These are phyloP conservation scores for Saccharomycopsis amapae DNA, from an alignment of 805 yeast genomes.

Conservation along the genomic window DNA sequence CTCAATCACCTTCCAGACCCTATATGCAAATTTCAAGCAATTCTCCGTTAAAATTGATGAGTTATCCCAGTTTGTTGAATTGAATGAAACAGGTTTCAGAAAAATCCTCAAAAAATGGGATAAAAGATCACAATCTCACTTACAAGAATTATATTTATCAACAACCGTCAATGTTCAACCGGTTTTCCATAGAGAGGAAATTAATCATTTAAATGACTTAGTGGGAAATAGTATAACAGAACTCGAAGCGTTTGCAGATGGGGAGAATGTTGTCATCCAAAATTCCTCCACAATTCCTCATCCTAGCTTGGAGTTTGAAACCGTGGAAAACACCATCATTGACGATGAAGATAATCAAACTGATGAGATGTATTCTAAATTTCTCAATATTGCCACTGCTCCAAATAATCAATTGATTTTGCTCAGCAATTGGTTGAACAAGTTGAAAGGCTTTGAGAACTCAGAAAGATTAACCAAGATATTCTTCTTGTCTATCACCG, in stretches of 20 bases:
- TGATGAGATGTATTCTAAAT: conserved; percentile 68
- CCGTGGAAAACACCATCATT: not conserved
- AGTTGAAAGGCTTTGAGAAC: conserved; percentile 35
- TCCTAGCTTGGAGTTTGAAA: conserved; percentile 16
- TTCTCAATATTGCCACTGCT: conserved; percentile 44
- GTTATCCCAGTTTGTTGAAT: conserved; percentile 86
- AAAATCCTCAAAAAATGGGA: conserved; percentile 98
- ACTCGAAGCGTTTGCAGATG: conserved; percentile 61
- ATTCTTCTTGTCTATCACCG: conserved; percentile 59
- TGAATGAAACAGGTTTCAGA: conserved; percentile 92
- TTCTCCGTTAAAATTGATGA: conserved; percentile 83
- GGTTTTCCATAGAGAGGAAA: conserved; percentile 84
- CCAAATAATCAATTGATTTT: conserved; percentile 30
- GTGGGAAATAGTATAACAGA: conserved; percentile 63
- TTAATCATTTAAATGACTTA: conserved; percentile 75
- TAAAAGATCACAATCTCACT: conserved; percentile 88
- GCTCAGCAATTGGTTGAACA: conserved; percentile 38
- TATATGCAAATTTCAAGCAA: conserved; percentile 84
- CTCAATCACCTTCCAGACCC: conserved; percentile 71
- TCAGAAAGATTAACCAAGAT: conserved; percentile 55
- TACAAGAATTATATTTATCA: conserved; percentile 83
- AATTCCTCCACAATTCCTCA: conserved; percentile 4
- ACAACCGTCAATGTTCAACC: conserved; percentile 97
- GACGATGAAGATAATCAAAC: conserved; percentile 37
- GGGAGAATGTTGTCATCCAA: conserved; percentile 31